These are phyloP conservation scores for Ophiostoma pallidulum DNA, from an alignment of 2,329 filamentous ascomycete species.

Conservation along the genomic window DNA sequence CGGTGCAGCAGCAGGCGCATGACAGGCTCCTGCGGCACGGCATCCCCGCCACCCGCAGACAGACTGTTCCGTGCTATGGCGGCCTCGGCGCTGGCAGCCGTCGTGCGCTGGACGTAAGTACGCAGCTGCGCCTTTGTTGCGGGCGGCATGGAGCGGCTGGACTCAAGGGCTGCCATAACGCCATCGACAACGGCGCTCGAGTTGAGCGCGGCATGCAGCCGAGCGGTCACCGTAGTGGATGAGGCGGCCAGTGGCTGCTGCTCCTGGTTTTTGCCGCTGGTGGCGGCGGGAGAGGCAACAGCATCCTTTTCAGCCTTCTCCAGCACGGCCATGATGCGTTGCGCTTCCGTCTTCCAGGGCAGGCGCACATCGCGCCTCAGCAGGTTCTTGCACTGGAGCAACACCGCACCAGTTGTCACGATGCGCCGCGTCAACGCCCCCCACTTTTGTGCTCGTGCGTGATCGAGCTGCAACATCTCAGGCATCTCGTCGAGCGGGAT, in stretches of 20 bases:
- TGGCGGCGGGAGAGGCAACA: conserved; percentile 18
- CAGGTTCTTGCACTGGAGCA: conserved; percentile 73
- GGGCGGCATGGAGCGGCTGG: conserved; percentile 54
- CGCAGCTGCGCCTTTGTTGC: conserved; percentile 50
- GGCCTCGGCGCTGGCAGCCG: conserved; percentile 41
- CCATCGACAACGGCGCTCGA: conserved; percentile 43
- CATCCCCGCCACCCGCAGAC: conserved; percentile 16
- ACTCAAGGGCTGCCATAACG: conserved; percentile 53
- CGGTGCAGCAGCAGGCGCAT: conserved; percentile 59
- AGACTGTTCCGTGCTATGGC: conserved; percentile 19
- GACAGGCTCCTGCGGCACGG: conserved; percentile 44
- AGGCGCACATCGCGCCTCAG: conserved; percentile 71
- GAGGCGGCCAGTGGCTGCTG: conserved; percentile 13
- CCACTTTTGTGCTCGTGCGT: conserved; percentile 49
- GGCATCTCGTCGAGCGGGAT: conserved; percentile 47
- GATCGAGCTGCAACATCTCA: conserved; percentile 65
- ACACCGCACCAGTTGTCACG: conserved; percentile 62
- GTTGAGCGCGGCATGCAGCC: neutral
- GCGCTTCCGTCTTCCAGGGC: conserved; percentile 66
- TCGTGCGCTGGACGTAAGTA: conserved; percentile 47
- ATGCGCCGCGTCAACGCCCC: conserved; percentile 53
- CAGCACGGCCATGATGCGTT: conserved; percentile 60
- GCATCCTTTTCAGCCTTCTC: conserved; percentile 35
- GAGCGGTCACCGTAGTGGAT: neutral
- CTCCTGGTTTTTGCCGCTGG: conserved; percentile 20